Evolutionary conservation across 2,329 filamentous ascomycete genomes (phyloP), one percentile per base, ranked within the genome.

Genomic region (Gliomastix tumulicola): DNA sequence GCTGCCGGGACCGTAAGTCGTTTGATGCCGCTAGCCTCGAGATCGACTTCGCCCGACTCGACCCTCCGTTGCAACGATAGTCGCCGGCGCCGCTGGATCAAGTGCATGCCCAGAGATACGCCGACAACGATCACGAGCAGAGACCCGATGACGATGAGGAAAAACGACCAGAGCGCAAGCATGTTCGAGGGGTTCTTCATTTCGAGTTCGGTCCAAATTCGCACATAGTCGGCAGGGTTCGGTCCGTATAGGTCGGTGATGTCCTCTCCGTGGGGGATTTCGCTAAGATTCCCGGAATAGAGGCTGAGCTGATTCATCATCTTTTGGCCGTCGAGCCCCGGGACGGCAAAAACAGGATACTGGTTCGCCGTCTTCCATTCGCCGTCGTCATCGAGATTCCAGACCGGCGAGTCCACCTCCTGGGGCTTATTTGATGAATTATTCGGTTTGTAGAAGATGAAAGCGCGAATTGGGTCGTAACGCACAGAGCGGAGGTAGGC

Each of bases 1-100:
- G 78, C 63, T 32, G 72, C 65, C 2, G 90, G 88, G 0, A 96
- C 85, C 3, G 77, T 86, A 18, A 95, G 62, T 12, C 84, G 76
- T 52, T 87, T 90, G 47, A 96, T 86, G 3, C 88, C 89, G 46
- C 95, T 71, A 4, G 79, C 79, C 58, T 96, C 89, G 4, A 96
- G 68, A 51, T 96, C 86, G 16, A 94, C 80, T 47, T 95, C 84
- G 36, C 90, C 89, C 7, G 69, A 71, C 40, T 77, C 70, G 13
- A 96, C 82, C 11, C 88, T 78, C 33, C 76, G 73, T 35, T 78
- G 76, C 10, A 97, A 65, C 2, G 69, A 69, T 18, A 70, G 69
- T 8, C 89, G 78, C 21, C 88, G 78, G 33, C 77, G 72, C 23
- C 79, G 75, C 54, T 94, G 87, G 21, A 92, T 65, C 17, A 81